A percentile compares a stretch with the other conserved stretches of the same genome.
These are phyloP conservation scores for Mixia osmundae DNA, from an alignment of 1,284 basidiomycete species.

Conservation along the genomic window DNA sequence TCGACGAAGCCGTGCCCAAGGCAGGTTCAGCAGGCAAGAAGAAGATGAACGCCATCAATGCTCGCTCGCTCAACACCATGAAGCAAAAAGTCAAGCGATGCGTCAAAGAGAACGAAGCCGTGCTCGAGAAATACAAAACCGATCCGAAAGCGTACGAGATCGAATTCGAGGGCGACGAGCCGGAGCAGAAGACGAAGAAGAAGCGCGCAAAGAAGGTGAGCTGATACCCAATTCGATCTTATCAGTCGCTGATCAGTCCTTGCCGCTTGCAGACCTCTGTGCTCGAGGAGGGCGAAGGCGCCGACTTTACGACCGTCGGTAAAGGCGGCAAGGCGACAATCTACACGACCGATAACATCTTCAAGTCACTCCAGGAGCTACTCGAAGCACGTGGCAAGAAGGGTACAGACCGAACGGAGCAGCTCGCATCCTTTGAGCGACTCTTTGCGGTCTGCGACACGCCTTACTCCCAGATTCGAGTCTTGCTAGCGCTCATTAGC, in stretches of 20 bases:
- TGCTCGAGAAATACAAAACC: slow-evolving; percentile 60
- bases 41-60: slow-evolving; percentile 80
- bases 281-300: slow-evolving; percentile 28
- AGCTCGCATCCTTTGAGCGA: slow-evolving; percentile 71
- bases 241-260: no score
- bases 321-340: slow-evolving; percentile 65
- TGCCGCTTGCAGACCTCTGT: slow-evolving; percentile 7
- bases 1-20: slow-evolving; percentile 49
- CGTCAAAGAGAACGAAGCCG: slow-evolving; percentile 64
- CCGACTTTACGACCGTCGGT: slow-evolving; percentile 70
- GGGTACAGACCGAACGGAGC: slow-evolving; percentile 91
- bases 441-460: slow-evolving; percentile 59
- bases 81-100: slow-evolving; percentile 93
- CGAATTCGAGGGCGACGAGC: slow-evolving; percentile 31
- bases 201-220: slow-evolving; percentile 18
- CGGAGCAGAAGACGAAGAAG: slow-evolving; percentile 27
- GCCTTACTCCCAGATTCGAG: slow-evolving; percentile 78
- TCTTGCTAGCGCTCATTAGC: slow-evolving; percentile 77
- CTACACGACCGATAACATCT: slow-evolving; percentile 68
- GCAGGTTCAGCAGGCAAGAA: slow-evolving; percentile 85
- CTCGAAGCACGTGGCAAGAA: slow-evolving; percentile 71
- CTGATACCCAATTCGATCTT: no score
- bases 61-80: slow-evolving; percentile 82
- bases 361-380: slow-evolving; percentile 74
- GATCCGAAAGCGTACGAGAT: slow-evolving; percentile 72